Conservation (phyloP, 768 basidiomycete species). For the Mycena leptocephala region DNA sequence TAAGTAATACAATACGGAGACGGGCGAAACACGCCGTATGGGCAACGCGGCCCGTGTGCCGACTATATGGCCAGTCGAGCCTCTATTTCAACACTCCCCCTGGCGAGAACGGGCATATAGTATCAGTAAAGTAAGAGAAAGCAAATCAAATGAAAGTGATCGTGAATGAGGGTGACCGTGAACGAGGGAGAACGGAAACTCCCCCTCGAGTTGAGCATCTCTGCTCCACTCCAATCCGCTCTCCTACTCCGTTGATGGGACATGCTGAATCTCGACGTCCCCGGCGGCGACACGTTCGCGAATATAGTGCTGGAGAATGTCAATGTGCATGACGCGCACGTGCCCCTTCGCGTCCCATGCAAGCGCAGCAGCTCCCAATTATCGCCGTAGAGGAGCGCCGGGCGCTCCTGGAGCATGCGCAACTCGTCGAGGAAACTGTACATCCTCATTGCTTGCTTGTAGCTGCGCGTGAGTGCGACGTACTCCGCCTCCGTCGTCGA, state of each 20-base stretch:
- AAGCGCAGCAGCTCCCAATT: slow-evolving; percentile 43
- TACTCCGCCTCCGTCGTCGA: no score
- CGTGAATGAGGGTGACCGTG: no score
- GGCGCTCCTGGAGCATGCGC: slow-evolving; percentile 25
- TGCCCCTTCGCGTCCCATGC: slow-evolving; percentile 16
- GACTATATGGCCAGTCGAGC: neutral
- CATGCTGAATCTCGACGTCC: slow-evolving; percentile 19
- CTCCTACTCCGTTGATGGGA: slow-evolving; percentile 32
- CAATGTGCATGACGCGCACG: neutral
- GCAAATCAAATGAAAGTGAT: neutral
- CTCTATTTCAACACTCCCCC: no score
- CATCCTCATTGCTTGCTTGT: slow-evolving; percentile 54
- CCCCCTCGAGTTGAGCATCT: neutral
- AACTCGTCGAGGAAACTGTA: slow-evolving; percentile 44
- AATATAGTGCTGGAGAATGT: no score
- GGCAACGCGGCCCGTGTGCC: no score
- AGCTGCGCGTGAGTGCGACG: no score
- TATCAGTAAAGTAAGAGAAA: slow-evolving; percentile 11
- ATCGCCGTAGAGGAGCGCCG: slow-evolving; percentile 44
- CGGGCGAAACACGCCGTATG: no score
- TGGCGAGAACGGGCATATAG: neutral
- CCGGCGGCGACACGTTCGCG: no score
- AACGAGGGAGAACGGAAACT: neutral
- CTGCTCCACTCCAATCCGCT: neutral
- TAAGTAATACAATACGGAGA: no score